Base-by-base conservation (phyloP, 2,329 filamentous ascomycete species). In the Phaeophleospora eucalypticola region DNA sequence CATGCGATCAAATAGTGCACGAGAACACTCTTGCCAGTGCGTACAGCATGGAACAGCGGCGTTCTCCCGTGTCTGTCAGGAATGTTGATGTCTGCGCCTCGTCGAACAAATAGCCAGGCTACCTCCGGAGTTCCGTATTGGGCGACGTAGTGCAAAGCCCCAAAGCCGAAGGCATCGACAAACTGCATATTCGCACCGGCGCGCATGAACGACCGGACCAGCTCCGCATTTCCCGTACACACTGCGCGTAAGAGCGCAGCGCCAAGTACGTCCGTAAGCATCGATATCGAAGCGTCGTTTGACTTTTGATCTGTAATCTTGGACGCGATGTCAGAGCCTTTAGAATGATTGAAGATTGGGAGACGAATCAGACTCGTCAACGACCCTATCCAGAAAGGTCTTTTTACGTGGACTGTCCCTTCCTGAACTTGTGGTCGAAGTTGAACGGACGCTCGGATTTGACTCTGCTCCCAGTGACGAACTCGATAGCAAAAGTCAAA, bases 401-500 rank as follows among this genome's bases (percentile, higher is more conserved):
- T 21, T 10, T 10, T n/a, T 8, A n/a, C n/a, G n/a, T n/a, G n/a
- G n/a, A n/a, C n/a, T n/a, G n/a, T n/a, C n/a, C n/a, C n/a, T n/a
- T n/a, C n/a, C n/a, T n/a, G n/a, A n/a, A n/a, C n/a, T n/a, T n/a
- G n/a, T n/a, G n/a, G n/a, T n/a, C n/a, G n/a, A n/a, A n/a, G 12
- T 16, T 33, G 21, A 4, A 12, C 15, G 8, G 12, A 32, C 3
- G 45, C 41, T 15, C 38, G 38, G 1, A 58, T 49, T 42, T 58
- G 56, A 4, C 38, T 20, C 17, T 49, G 45, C 35, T 58, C 56
- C 56, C 56, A 58, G 16, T 54, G 42, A 10, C 54, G 45, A 17
- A 57, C 49, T 29, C 48, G 49, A n/a, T 41, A 46, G 48, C 56
- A 53, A 18, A 58, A 45, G 8, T 43, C 48, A 36, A 54, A 56